Evolutionary conservation across 2,329 filamentous ascomycete genomes (phyloP), one percentile per base, ranked within the genome.

Genomic region (Leptosphaerulina australis): DNA sequence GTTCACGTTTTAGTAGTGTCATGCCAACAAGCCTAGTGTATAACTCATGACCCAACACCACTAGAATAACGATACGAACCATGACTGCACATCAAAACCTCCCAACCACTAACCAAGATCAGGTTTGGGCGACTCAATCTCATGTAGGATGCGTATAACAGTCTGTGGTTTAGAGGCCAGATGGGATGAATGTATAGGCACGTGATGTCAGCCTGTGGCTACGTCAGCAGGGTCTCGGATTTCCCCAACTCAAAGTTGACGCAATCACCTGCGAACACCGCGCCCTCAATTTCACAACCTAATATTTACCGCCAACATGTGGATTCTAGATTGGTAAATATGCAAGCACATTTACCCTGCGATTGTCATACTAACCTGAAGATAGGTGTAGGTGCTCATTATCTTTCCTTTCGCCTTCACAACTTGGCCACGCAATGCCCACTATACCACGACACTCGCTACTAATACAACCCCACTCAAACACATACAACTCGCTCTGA

Each of bases 321-420:
- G 90, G 90, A 90, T 96, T 76, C 79, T 95, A 73, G 91, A 93
- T 84, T 96, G 91, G 91, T 94, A 51, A 59, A 54, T 45, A 25
- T 18, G n/a, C n/a, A n/a, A n/a, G n/a, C n/a, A n/a, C n/a, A n/a
- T n/a, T 21, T 7, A 3, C 8, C 24, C 24, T 7, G 14, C 3
- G 10, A 41, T 22, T 12, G 21, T 22, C 17, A 21, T 46, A 41
- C 56, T 64, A 46, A 67, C 34, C n/a, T 41, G 29, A 47, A 21
- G 33, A 53, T 50, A 69, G 67, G 67, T 68, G 67, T 69, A 68
- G 66, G 67, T 66, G 47, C 31, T 47, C 46, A 15, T 28, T 18
- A 33, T 43, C 36, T 50, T 24, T 25, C 24, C 36, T 45, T 36
- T 37, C 34, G 29, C 31, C 50, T 36, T 33, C 38, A 26, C 28